Percentiles rank a stretch among this genome's conserved stretches.
These are phyloP conservation scores for Hydnum rufescens DNA, from an alignment of 768 basidiomycete genomes.

Conservation along the genomic window DNA sequence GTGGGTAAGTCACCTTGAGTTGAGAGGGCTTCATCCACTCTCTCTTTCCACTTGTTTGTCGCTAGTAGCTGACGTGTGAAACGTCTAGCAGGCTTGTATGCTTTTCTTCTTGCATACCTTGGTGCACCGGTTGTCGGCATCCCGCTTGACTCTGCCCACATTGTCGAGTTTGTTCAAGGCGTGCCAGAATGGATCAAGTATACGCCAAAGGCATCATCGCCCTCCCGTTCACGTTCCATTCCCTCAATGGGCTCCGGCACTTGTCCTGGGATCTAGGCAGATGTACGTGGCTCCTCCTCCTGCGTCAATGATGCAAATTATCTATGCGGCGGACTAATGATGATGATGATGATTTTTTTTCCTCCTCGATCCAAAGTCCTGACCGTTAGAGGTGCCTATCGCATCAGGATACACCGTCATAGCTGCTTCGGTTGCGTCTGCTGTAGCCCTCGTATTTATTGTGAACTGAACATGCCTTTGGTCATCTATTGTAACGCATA, in stretches of 20 bases:
- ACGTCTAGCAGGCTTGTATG: constrained; percentile 86
- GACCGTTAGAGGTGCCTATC: constrained; percentile 60
- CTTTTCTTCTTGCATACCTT: constrained; percentile 71
- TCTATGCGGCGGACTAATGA: not conserved
- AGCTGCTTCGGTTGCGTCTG: constrained; percentile 55
- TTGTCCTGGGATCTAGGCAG: constrained; percentile 75
- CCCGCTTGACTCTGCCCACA: constrained; percentile 56
- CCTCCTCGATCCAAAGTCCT: constrained; percentile 31
- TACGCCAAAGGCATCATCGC: constrained; percentile 62
- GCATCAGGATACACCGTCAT: constrained; percentile 69
- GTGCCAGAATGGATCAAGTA: constrained; percentile 65
- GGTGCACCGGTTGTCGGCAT: constrained; percentile 40
- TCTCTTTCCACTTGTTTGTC: constrained; percentile 1
- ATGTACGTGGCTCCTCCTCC: constrained; percentile 34
- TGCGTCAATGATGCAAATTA: not conserved
- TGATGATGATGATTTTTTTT: not conserved
- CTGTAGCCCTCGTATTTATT: constrained; percentile 50
- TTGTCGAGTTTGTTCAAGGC: constrained; percentile 49
- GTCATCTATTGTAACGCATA: too few relatives aligned
- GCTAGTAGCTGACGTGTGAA: not conserved
- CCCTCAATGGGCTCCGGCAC: constrained; percentile 78
- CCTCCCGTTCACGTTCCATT: constrained; percentile 79
- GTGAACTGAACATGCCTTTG: too few relatives aligned
- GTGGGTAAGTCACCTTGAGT: constrained; percentile 28
- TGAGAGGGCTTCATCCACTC: too few relatives aligned